Evolutionary conservation across 495 filamentous ascomycete genomes (phyloP).

Genomic region (Filosporella fistucella): DNA sequence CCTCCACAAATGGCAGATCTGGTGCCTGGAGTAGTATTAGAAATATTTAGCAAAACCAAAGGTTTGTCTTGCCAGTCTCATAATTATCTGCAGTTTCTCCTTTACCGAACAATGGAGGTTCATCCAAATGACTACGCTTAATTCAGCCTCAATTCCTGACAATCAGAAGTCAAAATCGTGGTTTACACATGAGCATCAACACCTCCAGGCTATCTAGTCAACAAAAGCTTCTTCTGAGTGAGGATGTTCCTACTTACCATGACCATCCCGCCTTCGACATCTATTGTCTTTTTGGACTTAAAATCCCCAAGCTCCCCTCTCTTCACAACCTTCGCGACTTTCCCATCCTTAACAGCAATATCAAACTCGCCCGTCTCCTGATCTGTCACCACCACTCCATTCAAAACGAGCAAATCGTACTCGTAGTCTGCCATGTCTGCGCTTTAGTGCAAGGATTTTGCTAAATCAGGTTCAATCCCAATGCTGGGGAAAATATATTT

Average conservation of each 20-base stretch:
- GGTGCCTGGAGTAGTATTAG: conserved; percentile 32
- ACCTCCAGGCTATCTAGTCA: conserved; percentile 28
- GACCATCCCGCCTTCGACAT: conserved; percentile 45
- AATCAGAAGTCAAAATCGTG: neutral
- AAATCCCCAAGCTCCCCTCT: conserved; percentile 26
- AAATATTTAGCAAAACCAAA: neutral
- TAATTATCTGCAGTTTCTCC: conserved; percentile 44
- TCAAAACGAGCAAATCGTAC: conserved; percentile 40
- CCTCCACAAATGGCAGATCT: conserved; percentile 55
- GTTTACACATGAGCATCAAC: conserved; percentile 41
- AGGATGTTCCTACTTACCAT: conserved; percentile 26
- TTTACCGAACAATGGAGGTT: conserved; percentile 44
- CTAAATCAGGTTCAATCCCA: no score
- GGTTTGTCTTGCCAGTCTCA: conserved; percentile 32
- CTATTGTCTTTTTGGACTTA: conserved; percentile 32
- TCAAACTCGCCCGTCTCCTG: conserved; percentile 39
- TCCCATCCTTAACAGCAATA: conserved; percentile 48
- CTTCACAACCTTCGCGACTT: conserved; percentile 41
- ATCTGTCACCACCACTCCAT: conserved; percentile 45
- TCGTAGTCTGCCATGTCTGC: conserved; percentile 29
- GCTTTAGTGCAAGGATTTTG: no score
- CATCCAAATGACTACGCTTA: conserved; percentile 14
- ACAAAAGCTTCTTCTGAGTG: neutral
- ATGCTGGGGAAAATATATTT: no score
- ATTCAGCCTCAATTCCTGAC: neutral